Evolutionary conservation across 192 early-diverging fungal species (phyloP), one percentile per base, ranked within the genome.

Genomic region (Chytriomyces sp.): DNA sequence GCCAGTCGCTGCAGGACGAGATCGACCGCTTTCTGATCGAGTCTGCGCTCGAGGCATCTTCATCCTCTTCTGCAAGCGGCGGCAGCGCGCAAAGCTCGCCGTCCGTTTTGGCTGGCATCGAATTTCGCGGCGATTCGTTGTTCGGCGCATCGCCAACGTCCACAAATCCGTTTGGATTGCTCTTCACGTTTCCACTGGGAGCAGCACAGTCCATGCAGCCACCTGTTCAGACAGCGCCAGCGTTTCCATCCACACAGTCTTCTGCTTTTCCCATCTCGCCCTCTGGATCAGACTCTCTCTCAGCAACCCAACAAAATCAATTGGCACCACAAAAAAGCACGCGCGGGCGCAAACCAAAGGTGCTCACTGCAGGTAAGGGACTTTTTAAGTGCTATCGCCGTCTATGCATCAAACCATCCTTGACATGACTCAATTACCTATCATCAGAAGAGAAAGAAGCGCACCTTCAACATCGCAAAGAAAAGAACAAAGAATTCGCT

Each of bases 401-500:
- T 44, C n/a, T 7, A 61, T 36, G 10, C 7, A 61, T 14, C 8
- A 17, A 39, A 61, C 38, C 28, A 44, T 49, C 17, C 37, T 22
- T 65, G 39, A 61, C 5, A 8, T 31, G 31, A 61, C 19, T 17
- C 25, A 25, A 17, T 62, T 44, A 0, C 56, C 14, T 49, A 2
- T 49, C 14, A 49, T 49, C 41, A 65, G 63, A 65, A 41, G 40
- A 65, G 30, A 65, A 65, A 33, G n/a, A 14, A 7, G 41, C 41
- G 17, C 63, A 65, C 22, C 14, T 52, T n/a, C 39, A 65, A 33
- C 63, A 52, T 38, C 37, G 63, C 6, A 65, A 65, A 49, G 63
- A 65, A 65, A 67, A 64, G 32, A 70, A 67, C 62, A 75, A 62
- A 30, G 52, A 55, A 36, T 64, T 59, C 33, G 72, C 62, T 5